Evolutionary conservation across 345 rosid genomes (phyloP), one percentile per base, ranked within the genome.

Genomic region (Turnera subulata): DNA sequence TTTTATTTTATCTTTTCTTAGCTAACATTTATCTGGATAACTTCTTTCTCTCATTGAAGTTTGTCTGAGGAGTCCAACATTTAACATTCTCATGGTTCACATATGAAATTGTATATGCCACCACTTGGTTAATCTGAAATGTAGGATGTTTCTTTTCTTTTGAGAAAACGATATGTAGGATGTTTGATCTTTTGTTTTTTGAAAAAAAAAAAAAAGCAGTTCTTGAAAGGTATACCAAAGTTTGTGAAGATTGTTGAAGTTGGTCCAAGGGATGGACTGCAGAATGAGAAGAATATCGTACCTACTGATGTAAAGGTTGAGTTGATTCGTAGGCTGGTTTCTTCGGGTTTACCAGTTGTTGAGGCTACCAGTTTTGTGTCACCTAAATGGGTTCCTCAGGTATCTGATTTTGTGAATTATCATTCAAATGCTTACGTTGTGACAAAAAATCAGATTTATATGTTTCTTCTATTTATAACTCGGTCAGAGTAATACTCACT

Each of bases 341-440:
- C 84, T 35, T 75, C 75, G 6, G 85, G 89, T 20, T 73, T 86
- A 66, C 54, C 83, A 44, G 85, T 86, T 42, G 89, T 83, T 40
- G 89, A 81, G 67, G 89, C 89, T 53, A 83, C 89, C 46, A 79
- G 94, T 71, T 86, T 86, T 75, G 94, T 86, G 26, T 86, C 94
- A 0, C 94, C 93, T 1, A 83, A 81, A 76, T 86, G 89, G 94
- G 89, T 86, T 68, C 94, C 94, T 13, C 89, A 79, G 85, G 93
- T 81, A 66, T 52, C 48, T 18, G 9, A 22, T 42, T 43, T 50
- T 35, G n/a, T 38, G 4, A 8, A 29, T 29, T 29, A 29, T 4
- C 35, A 3, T 29, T 29, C 35, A 29, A 29, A 3, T 29, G 35
- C 35, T 29, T 29, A 3, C 8, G 8, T 29, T 29, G 8, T 29